A percentile compares a stretch with the other conserved stretches of the same genome.
Evolutionary conservation across 2,329 filamentous ascomycete species (phyloP).

Genomic region (Raffaelea ambrosiae): DNA sequence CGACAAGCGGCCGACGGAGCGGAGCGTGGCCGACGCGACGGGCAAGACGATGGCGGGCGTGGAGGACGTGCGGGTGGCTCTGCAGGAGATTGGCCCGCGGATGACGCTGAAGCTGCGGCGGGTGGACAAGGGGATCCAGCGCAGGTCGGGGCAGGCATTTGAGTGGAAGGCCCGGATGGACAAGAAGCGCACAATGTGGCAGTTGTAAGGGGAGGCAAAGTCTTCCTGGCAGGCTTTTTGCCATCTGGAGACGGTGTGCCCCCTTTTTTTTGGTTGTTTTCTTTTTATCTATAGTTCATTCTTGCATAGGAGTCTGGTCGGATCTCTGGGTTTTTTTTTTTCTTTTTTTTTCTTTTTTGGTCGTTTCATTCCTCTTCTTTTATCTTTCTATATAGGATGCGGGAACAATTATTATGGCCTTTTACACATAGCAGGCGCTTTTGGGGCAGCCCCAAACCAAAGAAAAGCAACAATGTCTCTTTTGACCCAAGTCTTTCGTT

Average conservation of each 20-base stretch:
- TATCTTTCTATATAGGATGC: too few species aligned
- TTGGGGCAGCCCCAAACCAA: too few species aligned
- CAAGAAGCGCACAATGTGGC: constrained; percentile 88
- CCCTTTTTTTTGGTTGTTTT: not conserved
- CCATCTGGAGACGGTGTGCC: not conserved
- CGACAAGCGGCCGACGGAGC: constrained; percentile 79
- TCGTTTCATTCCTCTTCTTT: not conserved
- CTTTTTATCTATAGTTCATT: not conserved
- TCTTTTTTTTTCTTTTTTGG: not conserved
- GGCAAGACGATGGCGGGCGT: constrained; percentile 78
- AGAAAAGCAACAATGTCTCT: too few species aligned
- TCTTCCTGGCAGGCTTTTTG: too few species aligned
- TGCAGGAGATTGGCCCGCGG: constrained; percentile 79
- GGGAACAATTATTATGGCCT: too few species aligned
- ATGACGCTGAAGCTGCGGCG: constrained; percentile 76
- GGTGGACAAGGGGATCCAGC: constrained; percentile 76
- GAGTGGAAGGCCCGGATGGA: constrained; percentile 96
- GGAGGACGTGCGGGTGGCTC: constrained; percentile 73
- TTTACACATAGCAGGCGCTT: too few species aligned
- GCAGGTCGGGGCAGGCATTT: constrained; percentile 64
- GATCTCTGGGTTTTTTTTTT: not conserved
- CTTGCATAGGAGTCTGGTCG: too few species aligned
- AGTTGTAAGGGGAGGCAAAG: constrained; percentile 53
- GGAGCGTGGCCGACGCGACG: constrained; percentile 72
- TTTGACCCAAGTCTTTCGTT: too few species aligned